Conservation (phyloP, 139 green algal species). For the Tetradesmus obliquus region DNA sequence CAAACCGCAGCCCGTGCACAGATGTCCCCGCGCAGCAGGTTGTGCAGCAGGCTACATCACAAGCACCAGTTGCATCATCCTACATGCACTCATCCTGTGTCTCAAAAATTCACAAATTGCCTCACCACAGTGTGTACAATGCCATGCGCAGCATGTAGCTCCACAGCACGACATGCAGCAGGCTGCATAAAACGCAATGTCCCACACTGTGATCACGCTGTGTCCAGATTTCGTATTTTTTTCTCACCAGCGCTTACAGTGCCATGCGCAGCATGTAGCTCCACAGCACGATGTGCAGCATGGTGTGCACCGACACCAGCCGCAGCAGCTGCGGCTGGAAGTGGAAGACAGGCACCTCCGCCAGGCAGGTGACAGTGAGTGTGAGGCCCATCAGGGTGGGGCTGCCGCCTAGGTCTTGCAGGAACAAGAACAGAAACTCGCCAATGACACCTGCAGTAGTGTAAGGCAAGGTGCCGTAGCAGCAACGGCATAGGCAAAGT, state of each 20-base stretch:
- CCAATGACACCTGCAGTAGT: conserved; percentile 41
- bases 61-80: neutral
- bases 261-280: conserved; percentile 58
- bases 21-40: neutral
- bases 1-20: too few species aligned
- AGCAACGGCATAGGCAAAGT: neutral
- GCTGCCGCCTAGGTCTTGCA: conserved; percentile 56
- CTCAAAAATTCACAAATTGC: too few species aligned
- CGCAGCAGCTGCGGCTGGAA: conserved; percentile 39
- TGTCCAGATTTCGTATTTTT: too few species aligned
- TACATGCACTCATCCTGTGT: too few species aligned
- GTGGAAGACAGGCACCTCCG: conserved; percentile 65
- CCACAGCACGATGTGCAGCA: conserved; percentile 39
- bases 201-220: neutral
- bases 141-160: conserved; percentile 57
- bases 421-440: conserved; percentile 65
- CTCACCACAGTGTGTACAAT: conserved; percentile 59
- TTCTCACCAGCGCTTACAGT: conserved; percentile 59
- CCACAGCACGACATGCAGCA: conserved; percentile 3
- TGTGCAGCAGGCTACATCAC: too few species aligned
- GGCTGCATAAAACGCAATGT: neutral
- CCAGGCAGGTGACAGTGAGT: conserved; percentile 61
- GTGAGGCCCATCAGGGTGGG: conserved; percentile 63
- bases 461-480: neutral
- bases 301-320: neutral